Percentiles rank a stretch among this genome's conserved stretches.
Conservation (phyloP, 108 stramenopile species). For the Schizochytrium sp. region DNA sequence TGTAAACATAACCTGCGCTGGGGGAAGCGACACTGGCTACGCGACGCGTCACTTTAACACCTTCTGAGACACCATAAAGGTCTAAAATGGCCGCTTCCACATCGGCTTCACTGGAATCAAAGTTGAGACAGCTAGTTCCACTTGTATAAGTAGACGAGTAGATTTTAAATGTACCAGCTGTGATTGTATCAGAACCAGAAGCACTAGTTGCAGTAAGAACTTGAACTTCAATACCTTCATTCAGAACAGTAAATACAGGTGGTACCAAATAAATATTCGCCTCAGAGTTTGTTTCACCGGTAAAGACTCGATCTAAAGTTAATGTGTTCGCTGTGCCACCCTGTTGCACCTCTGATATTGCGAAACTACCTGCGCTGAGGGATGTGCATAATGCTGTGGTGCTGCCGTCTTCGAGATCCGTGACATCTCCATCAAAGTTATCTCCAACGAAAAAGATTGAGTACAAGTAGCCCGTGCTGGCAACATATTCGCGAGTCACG, state of each 20-base stretch:
- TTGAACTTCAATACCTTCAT: constrained; percentile 70
- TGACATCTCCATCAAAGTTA: constrained; percentile 77
- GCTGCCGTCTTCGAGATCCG: constrained; percentile 59
- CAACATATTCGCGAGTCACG: constrained; percentile 74
- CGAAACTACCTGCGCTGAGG: constrained; percentile 55
- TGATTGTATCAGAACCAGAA: not conserved
- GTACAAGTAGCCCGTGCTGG: constrained; percentile 78
- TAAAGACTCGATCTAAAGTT: constrained; percentile 74
- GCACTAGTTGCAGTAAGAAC: constrained; percentile 65
- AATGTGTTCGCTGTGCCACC: constrained; percentile 72
- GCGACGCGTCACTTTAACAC: constrained; percentile 78
- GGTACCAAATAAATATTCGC: constrained; percentile 68
- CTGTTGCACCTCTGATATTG: constrained; percentile 4
- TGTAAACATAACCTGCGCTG: constrained; percentile 79
- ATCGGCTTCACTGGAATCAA: constrained; percentile 74
- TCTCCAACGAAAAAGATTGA: constrained; percentile 80
- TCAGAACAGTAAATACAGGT: constrained; percentile 67
- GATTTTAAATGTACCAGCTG: not conserved
- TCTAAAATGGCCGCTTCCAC: constrained; percentile 73
- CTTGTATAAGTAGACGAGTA: not conserved
- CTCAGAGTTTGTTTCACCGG: constrained; percentile 36
- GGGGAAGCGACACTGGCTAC: constrained; percentile 75
- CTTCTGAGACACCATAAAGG: constrained; percentile 64
- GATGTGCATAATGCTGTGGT: constrained; percentile 39
- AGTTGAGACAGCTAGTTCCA: constrained; percentile 73